A percentile compares a stretch with the other conserved stretches of the same genome.
Conservation (phyloP, 1,284 basidiomycete species). For the Ceratobasidium sp. region DNA sequence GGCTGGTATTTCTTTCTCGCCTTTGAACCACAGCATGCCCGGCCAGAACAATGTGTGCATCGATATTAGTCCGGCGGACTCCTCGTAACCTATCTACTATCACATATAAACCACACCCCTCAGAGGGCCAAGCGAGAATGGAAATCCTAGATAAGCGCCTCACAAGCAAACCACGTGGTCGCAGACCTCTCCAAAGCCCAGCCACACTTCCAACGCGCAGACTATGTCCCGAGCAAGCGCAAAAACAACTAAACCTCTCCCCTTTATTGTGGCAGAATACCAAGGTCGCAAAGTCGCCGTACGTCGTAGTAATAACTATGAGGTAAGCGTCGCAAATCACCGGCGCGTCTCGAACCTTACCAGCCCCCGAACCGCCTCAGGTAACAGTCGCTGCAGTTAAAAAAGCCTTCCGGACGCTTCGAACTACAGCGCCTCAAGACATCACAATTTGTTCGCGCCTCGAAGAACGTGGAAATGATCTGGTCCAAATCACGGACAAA, state of each 20-base stretch:
- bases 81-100: too few relatives aligned
- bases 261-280: slow-evolving; percentile 1
- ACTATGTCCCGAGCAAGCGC: not conserved
- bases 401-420: not conserved
- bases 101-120: too few relatives aligned
- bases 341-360: not conserved
- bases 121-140: too few relatives aligned
- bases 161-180: too few relatives aligned
- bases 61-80: too few relatives aligned
- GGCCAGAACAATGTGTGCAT: too few relatives aligned
- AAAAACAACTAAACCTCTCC: not conserved
- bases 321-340: not conserved
- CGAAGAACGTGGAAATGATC: not conserved
- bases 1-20: too few relatives aligned
- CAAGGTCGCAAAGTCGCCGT: slow-evolving; percentile 1
- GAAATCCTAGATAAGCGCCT: too few relatives aligned
- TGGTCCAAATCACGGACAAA: not conserved
- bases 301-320: not conserved
- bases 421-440: not conserved
- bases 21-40: too few relatives aligned
- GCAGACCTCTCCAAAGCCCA: too few relatives aligned
- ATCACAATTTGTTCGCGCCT: not conserved
- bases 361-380: too few relatives aligned
- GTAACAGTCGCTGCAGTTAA: not conserved
- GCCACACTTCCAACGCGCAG: too few relatives aligned